These are phyloP conservation scores for Ceratopteris richardii DNA, from an alignment of 75 land plant genomes.

Conservation along the genomic window DNA sequence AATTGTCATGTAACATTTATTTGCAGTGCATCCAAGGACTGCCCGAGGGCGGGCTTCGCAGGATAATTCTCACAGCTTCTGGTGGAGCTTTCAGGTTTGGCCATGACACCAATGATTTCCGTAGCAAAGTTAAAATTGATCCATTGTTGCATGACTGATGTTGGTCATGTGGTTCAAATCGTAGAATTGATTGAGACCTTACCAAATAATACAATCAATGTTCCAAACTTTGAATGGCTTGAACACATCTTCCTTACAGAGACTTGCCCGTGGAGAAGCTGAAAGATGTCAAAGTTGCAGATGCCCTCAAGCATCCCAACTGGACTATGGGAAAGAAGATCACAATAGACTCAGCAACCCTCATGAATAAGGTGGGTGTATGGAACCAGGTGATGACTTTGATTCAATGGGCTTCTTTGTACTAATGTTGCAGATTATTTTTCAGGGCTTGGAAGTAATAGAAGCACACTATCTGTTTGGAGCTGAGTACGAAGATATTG, in stretches of 20 bases:
- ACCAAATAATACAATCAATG: too few relatives aligned
- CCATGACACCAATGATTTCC: not conserved
- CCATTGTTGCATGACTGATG: too few relatives aligned
- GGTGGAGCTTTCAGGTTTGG: slow-evolving; percentile 95
- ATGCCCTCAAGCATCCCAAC: slow-evolving; percentile 97
- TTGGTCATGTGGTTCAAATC: too few relatives aligned
- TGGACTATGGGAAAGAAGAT: slow-evolving; percentile 98
- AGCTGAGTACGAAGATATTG: slow-evolving; percentile 91
- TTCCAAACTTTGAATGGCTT: too few relatives aligned
- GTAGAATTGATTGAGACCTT: too few relatives aligned
- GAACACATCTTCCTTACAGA: too few relatives aligned
- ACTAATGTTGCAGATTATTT: not conserved
- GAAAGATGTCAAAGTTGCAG: slow-evolving; percentile 92
- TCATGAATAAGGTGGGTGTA: slow-evolving; percentile 73
- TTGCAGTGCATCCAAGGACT: slow-evolving; percentile 95
- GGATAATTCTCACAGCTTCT: slow-evolving; percentile 92
- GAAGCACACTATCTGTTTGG: slow-evolving; percentile 97
- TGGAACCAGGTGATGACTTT: slow-evolving; percentile 1
- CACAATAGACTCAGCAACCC: slow-evolving; percentile 92
- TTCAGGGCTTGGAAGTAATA: slow-evolving; percentile 88
- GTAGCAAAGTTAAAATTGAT: too few relatives aligned
- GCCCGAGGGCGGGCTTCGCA: slow-evolving; percentile 85
- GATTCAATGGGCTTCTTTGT: not conserved
- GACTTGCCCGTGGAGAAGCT: slow-evolving; percentile 94
- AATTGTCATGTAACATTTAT: not conserved